Conservation (phyloP, 2,329 filamentous ascomycete species). For the Westerdykella aurantiaca region DNA sequence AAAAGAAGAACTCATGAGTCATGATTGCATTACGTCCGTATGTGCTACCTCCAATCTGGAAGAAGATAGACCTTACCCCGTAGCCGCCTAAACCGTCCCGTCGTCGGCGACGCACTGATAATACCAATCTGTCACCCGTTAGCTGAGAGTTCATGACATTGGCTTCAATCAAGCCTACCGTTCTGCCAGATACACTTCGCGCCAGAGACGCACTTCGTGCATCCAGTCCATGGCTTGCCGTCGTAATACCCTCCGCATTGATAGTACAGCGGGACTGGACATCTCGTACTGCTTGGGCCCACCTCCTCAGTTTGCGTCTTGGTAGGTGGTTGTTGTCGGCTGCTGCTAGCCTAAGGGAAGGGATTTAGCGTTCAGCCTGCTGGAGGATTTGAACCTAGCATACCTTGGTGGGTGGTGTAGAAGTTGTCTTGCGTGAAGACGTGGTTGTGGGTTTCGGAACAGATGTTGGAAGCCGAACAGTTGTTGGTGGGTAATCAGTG, state of each 20-base stretch:
- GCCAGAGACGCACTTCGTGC: constrained; percentile 22
- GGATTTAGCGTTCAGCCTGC: neutral
- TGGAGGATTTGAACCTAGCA: neutral
- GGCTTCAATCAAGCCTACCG: constrained; percentile 13
- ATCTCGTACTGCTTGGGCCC: constrained; percentile 26
- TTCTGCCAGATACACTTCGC: constrained; percentile 24
- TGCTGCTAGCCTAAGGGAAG: constrained; percentile 9
- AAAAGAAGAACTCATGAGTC: neutral
- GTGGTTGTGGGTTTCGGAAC: constrained; percentile 2
- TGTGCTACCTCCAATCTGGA: neutral
- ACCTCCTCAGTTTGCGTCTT: constrained; percentile 11
- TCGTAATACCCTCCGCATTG: constrained; percentile 25
- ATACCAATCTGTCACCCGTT: constrained; percentile 17
- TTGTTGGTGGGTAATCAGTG: constrained; percentile 12
- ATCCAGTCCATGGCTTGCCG: constrained; percentile 23
- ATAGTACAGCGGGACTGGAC: constrained; percentile 28
- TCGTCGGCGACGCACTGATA: constrained; percentile 24
- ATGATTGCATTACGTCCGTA: neutral
- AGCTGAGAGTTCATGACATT: neutral
- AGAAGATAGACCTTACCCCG: neutral
- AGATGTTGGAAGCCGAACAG: constrained; percentile 6
- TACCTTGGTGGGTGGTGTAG: constrained; percentile 8
- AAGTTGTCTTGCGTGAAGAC: neutral
- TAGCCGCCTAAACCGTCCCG: neutral
- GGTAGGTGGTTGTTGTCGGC: constrained; percentile 7